These are phyloP conservation scores for Penicillium taxi DNA, from an alignment of 495 filamentous ascomycete species.

Conservation along the genomic window DNA sequence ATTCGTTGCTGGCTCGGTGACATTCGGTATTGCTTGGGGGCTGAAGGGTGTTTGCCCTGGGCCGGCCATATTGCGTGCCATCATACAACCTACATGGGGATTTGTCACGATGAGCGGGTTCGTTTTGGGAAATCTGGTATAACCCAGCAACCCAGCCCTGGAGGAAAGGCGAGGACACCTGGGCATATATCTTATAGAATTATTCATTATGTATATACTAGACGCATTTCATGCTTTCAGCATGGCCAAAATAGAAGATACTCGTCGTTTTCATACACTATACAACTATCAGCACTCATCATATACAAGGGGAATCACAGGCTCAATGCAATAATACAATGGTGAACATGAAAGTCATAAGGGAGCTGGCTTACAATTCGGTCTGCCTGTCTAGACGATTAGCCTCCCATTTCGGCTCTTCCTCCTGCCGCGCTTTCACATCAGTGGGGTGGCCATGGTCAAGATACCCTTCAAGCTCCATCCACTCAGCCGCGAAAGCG, in stretches of 20 bases:
- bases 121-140: slow-evolving; percentile 32
- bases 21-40: slow-evolving; percentile 52
- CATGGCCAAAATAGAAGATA: too few relatives aligned
- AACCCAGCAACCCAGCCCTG: slow-evolving; percentile 1
- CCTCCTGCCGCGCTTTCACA: slow-evolving; percentile 3
- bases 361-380: slow-evolving; percentile 38
- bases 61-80: slow-evolving; percentile 41
- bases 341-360: slow-evolving; percentile 6
- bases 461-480: slow-evolving; percentile 69
- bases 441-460: slow-evolving; percentile 4
- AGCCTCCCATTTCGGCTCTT: slow-evolving; percentile 12
- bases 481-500: slow-evolving; percentile 86
- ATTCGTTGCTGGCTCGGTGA: slow-evolving; percentile 42
- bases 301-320: not conserved
- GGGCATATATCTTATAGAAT: not conserved
- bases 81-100: slow-evolving; percentile 45
- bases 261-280: slow-evolving; percentile 3
- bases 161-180: not conserved
- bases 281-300: slow-evolving; percentile 4
- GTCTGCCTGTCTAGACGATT: slow-evolving; percentile 27
- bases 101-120: slow-evolving; percentile 44
- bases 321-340: not conserved
- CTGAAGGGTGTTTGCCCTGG: slow-evolving; percentile 50
- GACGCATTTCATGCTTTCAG: too few relatives aligned
- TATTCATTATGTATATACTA: too few relatives aligned